Conservation (phyloP, 2,329 filamentous ascomycete species). For the Fusarium fracticaudum region DNA sequence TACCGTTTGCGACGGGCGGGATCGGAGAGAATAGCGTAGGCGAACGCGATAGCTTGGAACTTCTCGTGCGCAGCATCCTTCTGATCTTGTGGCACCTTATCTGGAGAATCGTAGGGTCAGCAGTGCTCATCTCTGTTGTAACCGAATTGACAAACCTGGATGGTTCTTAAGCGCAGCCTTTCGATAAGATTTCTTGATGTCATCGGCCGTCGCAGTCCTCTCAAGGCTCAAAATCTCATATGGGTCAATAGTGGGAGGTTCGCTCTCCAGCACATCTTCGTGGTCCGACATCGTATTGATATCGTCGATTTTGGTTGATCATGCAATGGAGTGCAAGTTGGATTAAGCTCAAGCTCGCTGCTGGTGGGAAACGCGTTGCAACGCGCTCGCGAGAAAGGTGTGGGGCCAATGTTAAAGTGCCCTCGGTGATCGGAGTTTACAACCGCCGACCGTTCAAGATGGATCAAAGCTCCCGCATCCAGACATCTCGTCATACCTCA, state of each 20-base stretch:
- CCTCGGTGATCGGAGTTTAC: slow-evolving; percentile 36
- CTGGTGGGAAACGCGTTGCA: slow-evolving; percentile 31
- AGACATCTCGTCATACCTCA: not conserved
- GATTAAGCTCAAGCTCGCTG: not conserved
- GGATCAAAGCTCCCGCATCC: not conserved
- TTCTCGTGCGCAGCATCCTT: slow-evolving; percentile 78
- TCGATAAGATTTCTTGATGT: slow-evolving; percentile 91
- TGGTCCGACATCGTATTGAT: slow-evolving; percentile 54
- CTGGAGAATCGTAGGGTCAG: slow-evolving; percentile 53
- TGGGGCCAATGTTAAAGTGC: slow-evolving; percentile 39
- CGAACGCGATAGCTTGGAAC: slow-evolving; percentile 93
- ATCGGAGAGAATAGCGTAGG: slow-evolving; percentile 92
- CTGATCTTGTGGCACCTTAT: slow-evolving; percentile 77
- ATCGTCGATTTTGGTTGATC: slow-evolving; percentile 17
- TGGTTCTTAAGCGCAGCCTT: slow-evolving; percentile 90
- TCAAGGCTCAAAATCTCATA: slow-evolving; percentile 82
- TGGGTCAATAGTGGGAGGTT: slow-evolving; percentile 74
- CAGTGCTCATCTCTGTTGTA: not conserved
- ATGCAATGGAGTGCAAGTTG: not conserved
- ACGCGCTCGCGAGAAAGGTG: slow-evolving; percentile 28
- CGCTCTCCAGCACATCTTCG: slow-evolving; percentile 64
- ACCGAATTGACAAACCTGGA: slow-evolving; percentile 66
- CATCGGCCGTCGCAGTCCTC: slow-evolving; percentile 75
- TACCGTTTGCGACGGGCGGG: slow-evolving; percentile 82
- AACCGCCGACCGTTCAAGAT: slow-evolving; percentile 18